Evolutionary conservation across 768 basidiomycete genomes (phyloP).

Genomic region (Tricholoma matsutake): DNA sequence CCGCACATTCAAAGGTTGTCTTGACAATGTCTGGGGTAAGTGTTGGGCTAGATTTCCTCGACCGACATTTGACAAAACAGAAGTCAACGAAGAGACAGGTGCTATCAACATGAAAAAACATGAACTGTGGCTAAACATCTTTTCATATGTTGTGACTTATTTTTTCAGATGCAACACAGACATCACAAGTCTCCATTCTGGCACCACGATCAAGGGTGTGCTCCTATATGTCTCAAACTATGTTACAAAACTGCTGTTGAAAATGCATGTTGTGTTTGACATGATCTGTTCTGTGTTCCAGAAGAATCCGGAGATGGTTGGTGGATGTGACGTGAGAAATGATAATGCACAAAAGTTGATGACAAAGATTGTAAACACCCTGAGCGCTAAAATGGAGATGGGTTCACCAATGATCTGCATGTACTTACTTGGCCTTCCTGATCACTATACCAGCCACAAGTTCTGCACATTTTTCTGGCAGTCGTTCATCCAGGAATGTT

Average conservation of each 20-base stretch:
- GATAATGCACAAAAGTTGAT: conserved; percentile 28
- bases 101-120: conserved; percentile 27
- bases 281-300: conserved; percentile 19
- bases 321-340: conserved; percentile 35
- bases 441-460: conserved; percentile 35
- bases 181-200: conserved; percentile 34
- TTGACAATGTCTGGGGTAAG: too few relatives aligned
- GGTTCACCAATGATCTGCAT: conserved; percentile 34
- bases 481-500: conserved; percentile 24
- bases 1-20: conserved; percentile 22
- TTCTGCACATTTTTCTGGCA: conserved; percentile 34
- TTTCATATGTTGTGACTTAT: conserved; percentile 22
- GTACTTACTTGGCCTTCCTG: conserved; percentile 33
- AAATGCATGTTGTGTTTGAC: conserved; percentile 36
- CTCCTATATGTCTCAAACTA: conserved; percentile 29
- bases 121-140: conserved; percentile 33
- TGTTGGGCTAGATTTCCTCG: conserved; percentile 10
- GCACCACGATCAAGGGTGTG: conserved; percentile 35
- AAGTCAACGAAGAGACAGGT: conserved; percentile 26
- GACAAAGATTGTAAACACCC: too few relatives aligned
- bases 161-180: conserved; percentile 37
- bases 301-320: conserved; percentile 11
- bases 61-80: conserved; percentile 13
- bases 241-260: conserved; percentile 38
- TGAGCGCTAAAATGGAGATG: too few relatives aligned